A percentile compares a stretch with the other conserved stretches of the same genome.
These are phyloP conservation scores for Kregervanrija pseudodelftensis DNA, from an alignment of 805 yeast genomes.

Conservation along the genomic window DNA sequence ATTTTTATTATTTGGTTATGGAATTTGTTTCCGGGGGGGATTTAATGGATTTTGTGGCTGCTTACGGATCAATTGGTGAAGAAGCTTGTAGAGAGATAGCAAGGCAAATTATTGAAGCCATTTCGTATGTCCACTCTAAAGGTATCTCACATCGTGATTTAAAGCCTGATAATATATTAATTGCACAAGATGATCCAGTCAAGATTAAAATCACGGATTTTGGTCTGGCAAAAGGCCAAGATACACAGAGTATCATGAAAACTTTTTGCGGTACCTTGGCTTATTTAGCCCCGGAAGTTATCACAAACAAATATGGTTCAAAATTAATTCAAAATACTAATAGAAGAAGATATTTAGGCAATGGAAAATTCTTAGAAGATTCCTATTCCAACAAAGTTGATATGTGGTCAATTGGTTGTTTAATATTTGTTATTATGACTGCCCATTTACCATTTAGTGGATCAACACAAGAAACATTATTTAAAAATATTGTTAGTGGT, in stretches of 20 bases:
- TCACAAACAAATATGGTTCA: slow-evolving; percentile 44
- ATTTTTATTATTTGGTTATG: slow-evolving; percentile 83
- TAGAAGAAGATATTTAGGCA: slow-evolving; percentile 25
- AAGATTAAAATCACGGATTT: slow-evolving; percentile 91
- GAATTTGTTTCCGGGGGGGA: slow-evolving; percentile 97
- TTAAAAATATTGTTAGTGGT: slow-evolving; percentile 68
- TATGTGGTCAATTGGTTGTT: slow-evolving; percentile 96
- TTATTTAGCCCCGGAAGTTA: slow-evolving; percentile 93
- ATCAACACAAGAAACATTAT: slow-evolving; percentile 78
- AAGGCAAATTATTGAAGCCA: slow-evolving; percentile 75
- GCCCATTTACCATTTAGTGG: slow-evolving; percentile 96
- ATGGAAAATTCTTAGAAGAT: slow-evolving; percentile 27
- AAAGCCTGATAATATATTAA: slow-evolving; percentile 91
- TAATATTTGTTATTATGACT: slow-evolving; percentile 84
- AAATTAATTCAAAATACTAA: slow-evolving; percentile 16
- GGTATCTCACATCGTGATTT: slow-evolving; percentile 96
- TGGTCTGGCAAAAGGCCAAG: slow-evolving; percentile 89
- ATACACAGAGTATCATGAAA: slow-evolving; percentile 78
- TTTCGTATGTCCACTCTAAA: slow-evolving; percentile 76
- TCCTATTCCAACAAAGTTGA: slow-evolving; percentile 83
- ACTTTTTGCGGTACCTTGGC: slow-evolving; percentile 98
- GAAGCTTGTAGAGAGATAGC: slow-evolving; percentile 83
- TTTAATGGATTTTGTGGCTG: slow-evolving; percentile 93
- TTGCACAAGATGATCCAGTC: slow-evolving; percentile 87
- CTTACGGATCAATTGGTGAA: slow-evolving; percentile 87